A percentile compares a stretch with the other conserved stretches of the same genome.
phyloP scores from a whole-genome alignment of 176 grass and related monocot genomes.

The Oryza rufipogon region DNA sequence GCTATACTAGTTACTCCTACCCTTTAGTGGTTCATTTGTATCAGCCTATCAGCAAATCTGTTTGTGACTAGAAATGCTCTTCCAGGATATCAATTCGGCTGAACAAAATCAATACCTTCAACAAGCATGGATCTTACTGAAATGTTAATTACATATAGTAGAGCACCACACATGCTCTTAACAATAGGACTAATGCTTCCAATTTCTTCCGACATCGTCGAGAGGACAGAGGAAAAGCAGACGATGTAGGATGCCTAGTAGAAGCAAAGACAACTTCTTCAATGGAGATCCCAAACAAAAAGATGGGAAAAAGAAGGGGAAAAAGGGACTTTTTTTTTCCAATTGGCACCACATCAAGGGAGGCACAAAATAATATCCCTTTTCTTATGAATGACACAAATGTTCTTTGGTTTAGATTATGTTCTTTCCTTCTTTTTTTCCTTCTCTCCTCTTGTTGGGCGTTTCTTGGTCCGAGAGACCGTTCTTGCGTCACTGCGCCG shows the following conservation, averaged over 20 bases:
- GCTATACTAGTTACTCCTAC: too few relatives aligned
- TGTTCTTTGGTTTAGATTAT: background rate
- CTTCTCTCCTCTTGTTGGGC: background rate
- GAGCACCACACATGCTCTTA: constrained; percentile 2
- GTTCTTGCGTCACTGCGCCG: constrained; percentile 59
- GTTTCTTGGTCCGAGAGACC: background rate
- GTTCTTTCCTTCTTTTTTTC: background rate
- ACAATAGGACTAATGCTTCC: background rate
- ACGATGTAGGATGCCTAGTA: too few relatives aligned
- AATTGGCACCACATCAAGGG: constrained; percentile 8
- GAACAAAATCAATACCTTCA: background rate
- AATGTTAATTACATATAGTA: constrained; percentile 26
- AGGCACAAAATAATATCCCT: constrained; percentile 48
- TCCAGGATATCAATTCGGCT: background rate
- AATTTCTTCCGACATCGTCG: constrained; percentile 31
- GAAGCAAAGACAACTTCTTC: background rate
- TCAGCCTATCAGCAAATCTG: background rate
- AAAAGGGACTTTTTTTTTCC: background rate
- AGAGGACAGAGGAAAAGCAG: constrained; percentile 4
- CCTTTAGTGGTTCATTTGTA: background rate
- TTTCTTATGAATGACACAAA: constrained; percentile 5
- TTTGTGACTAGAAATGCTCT: background rate
- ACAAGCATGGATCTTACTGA: constrained; percentile 29
- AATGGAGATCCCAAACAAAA: constrained; percentile 22
- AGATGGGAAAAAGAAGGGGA: background rate